Evolutionary conservation across 2,329 filamentous ascomycete genomes (phyloP).

Genomic region (Sordariomycetes sp.): DNA sequence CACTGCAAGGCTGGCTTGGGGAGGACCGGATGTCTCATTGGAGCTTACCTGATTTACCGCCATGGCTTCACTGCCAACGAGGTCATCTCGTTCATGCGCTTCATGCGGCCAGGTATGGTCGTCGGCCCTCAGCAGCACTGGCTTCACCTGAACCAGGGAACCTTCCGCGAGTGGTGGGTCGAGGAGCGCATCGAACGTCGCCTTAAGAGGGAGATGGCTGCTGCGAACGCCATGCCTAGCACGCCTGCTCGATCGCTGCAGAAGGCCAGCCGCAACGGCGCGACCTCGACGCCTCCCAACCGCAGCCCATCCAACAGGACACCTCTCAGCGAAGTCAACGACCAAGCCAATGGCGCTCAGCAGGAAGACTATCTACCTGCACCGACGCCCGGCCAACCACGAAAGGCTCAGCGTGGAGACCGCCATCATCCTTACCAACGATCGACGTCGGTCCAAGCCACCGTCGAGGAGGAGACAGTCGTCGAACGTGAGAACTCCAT

Average conservation of each 20-base stretch:
- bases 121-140: conserved; percentile 98
- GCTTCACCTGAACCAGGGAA: conserved; percentile 93
- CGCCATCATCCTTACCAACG: conserved; percentile 66
- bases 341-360: conserved; percentile 59
- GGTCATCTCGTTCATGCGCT: conserved; percentile 95
- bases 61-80: conserved; percentile 97
- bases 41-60: conserved; percentile 94
- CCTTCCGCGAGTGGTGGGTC: conserved; percentile 98
- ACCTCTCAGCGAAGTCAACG: conserved; percentile 88
- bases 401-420: conserved; percentile 75
- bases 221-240: conserved; percentile 39
- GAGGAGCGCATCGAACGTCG: conserved; percentile 73
- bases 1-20: conserved; percentile 98
- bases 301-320: conserved; percentile 65
- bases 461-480: conserved; percentile 40
- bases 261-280: conserved; percentile 52
- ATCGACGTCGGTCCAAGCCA: conserved; percentile 34
- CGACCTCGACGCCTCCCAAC: conserved; percentile 79
- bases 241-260: conserved; percentile 55
- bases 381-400: conserved; percentile 89
- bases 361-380: conserved; percentile 89
- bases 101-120: conserved; percentile 98
- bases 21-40: conserved; percentile 90
- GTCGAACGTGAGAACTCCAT: conserved; percentile 51
- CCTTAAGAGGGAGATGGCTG: conserved; percentile 49